A percentile compares a stretch with the other conserved stretches of the same genome.
Conservation (phyloP, 2,329 filamentous ascomycete genomes). For the Pseudogymnoascus sp. region DNA sequence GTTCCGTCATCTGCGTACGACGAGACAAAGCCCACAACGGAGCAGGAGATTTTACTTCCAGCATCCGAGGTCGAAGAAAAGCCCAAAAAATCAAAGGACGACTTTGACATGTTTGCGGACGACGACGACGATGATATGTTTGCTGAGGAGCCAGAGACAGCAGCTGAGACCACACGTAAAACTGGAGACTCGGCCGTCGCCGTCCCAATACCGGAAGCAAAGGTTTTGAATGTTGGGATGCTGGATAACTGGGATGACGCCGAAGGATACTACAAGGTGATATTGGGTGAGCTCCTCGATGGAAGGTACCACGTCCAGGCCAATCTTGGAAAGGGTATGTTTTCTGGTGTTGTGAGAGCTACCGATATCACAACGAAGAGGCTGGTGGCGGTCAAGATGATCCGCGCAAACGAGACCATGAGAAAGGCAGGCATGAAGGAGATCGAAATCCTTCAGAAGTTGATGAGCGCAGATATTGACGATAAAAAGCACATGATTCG, state of each 20-base stretch:
- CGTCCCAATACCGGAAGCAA: slow-evolving; percentile 38
- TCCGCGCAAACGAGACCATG: slow-evolving; percentile 93
- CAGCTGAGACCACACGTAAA: slow-evolving; percentile 34
- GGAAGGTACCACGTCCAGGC: slow-evolving; percentile 85
- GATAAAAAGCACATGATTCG: slow-evolving; percentile 89
- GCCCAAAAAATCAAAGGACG: slow-evolving; percentile 49
- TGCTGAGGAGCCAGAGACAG: slow-evolving; percentile 42
- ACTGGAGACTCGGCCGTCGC: slow-evolving; percentile 44
- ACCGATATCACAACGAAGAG: slow-evolving; percentile 67
- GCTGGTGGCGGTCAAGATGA: slow-evolving; percentile 94
- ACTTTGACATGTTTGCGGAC: slow-evolving; percentile 85
- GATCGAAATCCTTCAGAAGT: slow-evolving; percentile 83
- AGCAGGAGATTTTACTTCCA: slow-evolving; percentile 45
- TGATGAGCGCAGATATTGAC: slow-evolving; percentile 78
- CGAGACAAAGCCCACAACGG: slow-evolving; percentile 48
- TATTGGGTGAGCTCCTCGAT: slow-evolving; percentile 83
- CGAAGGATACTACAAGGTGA: slow-evolving; percentile 94
- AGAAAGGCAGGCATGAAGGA: slow-evolving; percentile 89
- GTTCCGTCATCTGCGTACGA: slow-evolving; percentile 50
- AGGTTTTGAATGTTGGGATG: slow-evolving; percentile 64
- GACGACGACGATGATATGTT: slow-evolving; percentile 66
- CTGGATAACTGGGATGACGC: slow-evolving; percentile 91
- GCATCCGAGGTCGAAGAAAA: slow-evolving; percentile 28
- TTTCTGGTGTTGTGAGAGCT: slow-evolving; percentile 90
- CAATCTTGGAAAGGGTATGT: slow-evolving; percentile 87